These are phyloP conservation scores for Ophiocordyceps camponoti-leonardi DNA, from an alignment of 2,329 filamentous ascomycete genomes.

Conservation along the genomic window DNA sequence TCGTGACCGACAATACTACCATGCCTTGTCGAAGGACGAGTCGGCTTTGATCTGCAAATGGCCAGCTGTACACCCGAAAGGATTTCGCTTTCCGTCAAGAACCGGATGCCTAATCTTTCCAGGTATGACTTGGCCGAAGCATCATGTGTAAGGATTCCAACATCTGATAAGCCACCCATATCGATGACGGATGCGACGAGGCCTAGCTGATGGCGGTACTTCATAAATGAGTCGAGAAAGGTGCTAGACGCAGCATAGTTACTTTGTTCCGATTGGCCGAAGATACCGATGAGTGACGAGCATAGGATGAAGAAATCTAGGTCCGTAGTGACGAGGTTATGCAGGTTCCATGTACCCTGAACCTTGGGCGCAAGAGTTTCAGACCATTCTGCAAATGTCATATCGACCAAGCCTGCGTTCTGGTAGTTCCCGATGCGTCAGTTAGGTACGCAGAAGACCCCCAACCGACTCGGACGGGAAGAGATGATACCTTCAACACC, in stretches of 20 bases:
- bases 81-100: too few species aligned
- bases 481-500: neutral
- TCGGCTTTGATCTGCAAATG: too few species aligned
- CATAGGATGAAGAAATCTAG: constrained; percentile 11
- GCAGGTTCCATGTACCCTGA: neutral
- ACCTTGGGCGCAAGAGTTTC: neutral
- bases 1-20: too few species aligned
- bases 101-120: too few species aligned
- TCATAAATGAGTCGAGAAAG: neutral
- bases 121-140: neutral
- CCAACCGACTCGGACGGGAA: neutral
- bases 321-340: constrained; percentile 8
- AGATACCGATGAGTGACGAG: constrained; percentile 10
- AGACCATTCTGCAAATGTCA: neutral
- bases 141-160: neutral
- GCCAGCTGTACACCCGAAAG: too few species aligned
- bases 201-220: neutral
- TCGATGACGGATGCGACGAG: neutral
- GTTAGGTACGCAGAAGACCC: neutral
- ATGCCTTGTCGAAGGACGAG: too few species aligned
- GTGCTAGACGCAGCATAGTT: constrained; percentile 15
- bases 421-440: neutral
- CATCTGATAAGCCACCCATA: neutral
- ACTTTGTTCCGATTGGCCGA: constrained; percentile 12
- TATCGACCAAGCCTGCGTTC: neutral